These are phyloP conservation scores for Blumeriella jaapii DNA, from an alignment of 2,329 filamentous ascomycete genomes.

Conservation along the genomic window DNA sequence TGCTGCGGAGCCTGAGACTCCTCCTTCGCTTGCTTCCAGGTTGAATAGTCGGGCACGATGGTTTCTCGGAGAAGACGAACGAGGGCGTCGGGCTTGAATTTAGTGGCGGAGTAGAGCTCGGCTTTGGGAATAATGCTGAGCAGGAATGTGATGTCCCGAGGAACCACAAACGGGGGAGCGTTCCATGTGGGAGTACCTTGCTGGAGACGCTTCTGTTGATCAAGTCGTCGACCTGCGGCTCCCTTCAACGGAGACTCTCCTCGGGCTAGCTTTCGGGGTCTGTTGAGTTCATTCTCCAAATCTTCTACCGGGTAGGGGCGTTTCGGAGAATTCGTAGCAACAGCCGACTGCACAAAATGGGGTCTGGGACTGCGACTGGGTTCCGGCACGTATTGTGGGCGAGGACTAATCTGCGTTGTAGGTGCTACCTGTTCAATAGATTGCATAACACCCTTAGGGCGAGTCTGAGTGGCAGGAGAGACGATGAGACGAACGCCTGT, in stretches of 20 bases:
- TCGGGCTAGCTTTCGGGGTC: slow-evolving; percentile 75
- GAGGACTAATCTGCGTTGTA: slow-evolving; percentile 27
- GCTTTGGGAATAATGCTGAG: slow-evolving; percentile 53
- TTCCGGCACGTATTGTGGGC: slow-evolving; percentile 24
- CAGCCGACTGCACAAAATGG: slow-evolving; percentile 17
- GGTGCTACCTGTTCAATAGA: slow-evolving; percentile 41
- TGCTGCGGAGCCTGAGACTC: slow-evolving; percentile 16
- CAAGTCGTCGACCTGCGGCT: slow-evolving; percentile 71
- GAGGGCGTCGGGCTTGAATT: slow-evolving; percentile 60
- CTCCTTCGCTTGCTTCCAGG: slow-evolving; percentile 38
- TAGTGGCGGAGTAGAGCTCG: slow-evolving; percentile 56
- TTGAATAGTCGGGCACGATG: slow-evolving; percentile 48
- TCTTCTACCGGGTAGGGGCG: slow-evolving; percentile 46
- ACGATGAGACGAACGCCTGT: slow-evolving; percentile 72
- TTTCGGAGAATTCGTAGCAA: slow-evolving; percentile 29
- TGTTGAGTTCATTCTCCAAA: slow-evolving; percentile 54
- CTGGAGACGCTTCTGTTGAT: slow-evolving; percentile 52
- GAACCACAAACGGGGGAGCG: slow-evolving; percentile 50
- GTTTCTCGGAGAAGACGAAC: slow-evolving; percentile 62
- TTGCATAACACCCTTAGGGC: slow-evolving; percentile 45
- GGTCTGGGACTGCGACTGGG: slow-evolving; percentile 27
- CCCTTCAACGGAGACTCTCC: slow-evolving; percentile 92
- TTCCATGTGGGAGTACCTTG: slow-evolving; percentile 29
- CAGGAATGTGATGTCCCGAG: slow-evolving; percentile 50
- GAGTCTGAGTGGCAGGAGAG: slow-evolving; percentile 68